phyloP scores from a whole-genome alignment of 352 stramenopile genomes.

The Globisporangium barbulae region DNA sequence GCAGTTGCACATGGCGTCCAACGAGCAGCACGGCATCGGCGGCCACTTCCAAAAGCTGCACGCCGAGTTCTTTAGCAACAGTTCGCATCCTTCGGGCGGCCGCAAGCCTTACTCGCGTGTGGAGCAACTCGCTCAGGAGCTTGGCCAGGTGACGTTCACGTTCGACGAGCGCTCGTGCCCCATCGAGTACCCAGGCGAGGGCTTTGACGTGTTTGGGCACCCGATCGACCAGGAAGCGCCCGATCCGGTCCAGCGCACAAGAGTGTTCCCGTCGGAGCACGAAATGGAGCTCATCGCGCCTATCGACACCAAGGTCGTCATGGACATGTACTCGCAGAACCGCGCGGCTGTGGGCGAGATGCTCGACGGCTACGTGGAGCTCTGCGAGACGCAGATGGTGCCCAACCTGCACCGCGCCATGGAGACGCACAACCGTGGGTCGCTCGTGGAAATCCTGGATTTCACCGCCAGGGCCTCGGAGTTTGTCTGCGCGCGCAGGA shows the following conservation, averaged over 20 bases:
- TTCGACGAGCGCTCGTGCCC: conserved; percentile 22
- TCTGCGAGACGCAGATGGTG: conserved; percentile 49
- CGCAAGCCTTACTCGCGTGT: conserved; percentile 16
- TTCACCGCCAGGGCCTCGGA: conserved; percentile 63
- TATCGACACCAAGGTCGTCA: conserved; percentile 51
- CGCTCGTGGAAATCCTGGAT: conserved; percentile 61
- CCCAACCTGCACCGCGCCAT: conserved; percentile 41
- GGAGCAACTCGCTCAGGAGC: conserved; percentile 20
- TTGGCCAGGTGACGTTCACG: conserved; percentile 10
- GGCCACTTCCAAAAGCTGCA: conserved; percentile 65
- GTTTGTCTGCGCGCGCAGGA: conserved; percentile 62
- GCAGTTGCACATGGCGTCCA: conserved; percentile 31
- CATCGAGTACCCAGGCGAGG: conserved; percentile 29
- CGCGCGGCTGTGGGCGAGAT: conserved; percentile 58
- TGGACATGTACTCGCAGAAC: conserved; percentile 62
- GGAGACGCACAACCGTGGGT: conserved; percentile 33
- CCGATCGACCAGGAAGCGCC: conserved; percentile 22
- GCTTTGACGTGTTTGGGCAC: conserved; percentile 34
- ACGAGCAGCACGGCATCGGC: conserved; percentile 42
- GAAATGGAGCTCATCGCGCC: conserved; percentile 59
- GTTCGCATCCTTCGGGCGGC: neutral
- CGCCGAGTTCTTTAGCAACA: conserved; percentile 28
- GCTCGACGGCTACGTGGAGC: conserved; percentile 61
- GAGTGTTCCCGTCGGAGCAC: conserved; percentile 43
- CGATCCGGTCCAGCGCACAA: conserved; percentile 7